phyloP scores from a whole-genome alignment of 306 rosid genomes.

The Crotalaria pallida region DNA sequence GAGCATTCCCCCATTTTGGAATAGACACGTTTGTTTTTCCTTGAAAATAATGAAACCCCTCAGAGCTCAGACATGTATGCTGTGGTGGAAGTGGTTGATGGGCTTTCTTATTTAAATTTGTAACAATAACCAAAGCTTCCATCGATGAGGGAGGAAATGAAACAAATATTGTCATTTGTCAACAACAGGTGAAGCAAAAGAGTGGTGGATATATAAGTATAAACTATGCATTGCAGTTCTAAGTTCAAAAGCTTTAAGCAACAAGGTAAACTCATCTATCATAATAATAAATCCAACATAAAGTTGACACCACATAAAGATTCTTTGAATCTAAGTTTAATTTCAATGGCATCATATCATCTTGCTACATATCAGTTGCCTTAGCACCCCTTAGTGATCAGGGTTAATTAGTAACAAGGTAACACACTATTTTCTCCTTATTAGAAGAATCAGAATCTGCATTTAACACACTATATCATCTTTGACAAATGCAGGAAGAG shows the following conservation, averaged over 20 bases:
- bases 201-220: background rate
- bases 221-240: background rate
- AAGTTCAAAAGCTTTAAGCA: conserved; percentile 13
- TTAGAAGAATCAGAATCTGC: conserved; percentile 43
- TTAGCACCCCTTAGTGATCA: conserved; percentile 16
- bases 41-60: no score
- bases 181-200: background rate
- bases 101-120: no score
- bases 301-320: background rate
- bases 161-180: background rate
- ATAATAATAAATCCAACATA: conserved; percentile 4
- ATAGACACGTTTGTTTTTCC: no score
- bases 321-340: background rate
- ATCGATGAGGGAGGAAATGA: background rate
- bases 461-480: no score
- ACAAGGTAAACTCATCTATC: conserved; percentile 6
- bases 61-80: background rate
- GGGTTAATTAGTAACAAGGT: conserved; percentile 20
- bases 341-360: background rate
- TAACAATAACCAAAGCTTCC: conserved; percentile 5
- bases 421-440: conserved; percentile 25
- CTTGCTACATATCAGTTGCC: conserved; percentile 14
- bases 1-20: no score
- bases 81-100: no score
- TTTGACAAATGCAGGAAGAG: no score